Evolutionary conservation across 2,329 filamentous ascomycete genomes (phyloP), one percentile per base, ranked within the genome.

Genomic region (Colletotrichum tropicicola): DNA sequence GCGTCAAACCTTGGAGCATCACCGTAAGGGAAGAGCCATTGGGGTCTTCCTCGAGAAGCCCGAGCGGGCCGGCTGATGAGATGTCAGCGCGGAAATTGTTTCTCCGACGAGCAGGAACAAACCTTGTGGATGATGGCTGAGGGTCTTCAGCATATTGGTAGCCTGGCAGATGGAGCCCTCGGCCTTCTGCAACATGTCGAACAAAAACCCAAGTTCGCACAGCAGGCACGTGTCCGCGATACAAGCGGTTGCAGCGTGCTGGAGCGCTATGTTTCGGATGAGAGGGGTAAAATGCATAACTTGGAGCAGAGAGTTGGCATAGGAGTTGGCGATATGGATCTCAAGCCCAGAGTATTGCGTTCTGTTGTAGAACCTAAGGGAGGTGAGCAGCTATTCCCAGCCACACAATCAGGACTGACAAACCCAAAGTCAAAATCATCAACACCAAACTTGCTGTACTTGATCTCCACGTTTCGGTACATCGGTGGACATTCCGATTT

Each of bases 361-460:
- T 75, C 92, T 94, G 78, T 99, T 99, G 83, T 97, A 99, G 77
- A 93, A 98, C 61, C 93, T 93, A 68, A 4, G 12, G 13, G 8
- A 21, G 17, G 61, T 74, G 25, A 75, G 72, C 43, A n/a, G 51
- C 21, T 1, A 27, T n/a, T 13, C 6, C 12, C 4, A 7, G 25
- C 12, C 19, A 10, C 17, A 10, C 17, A 6, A 13, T 6, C 30
- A 21, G 8, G 19, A n/a, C 28, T 25, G n/a, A 78, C 88, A 72
- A 80, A 93, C 89, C 92, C 91, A 79, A 99, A 99, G 77, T 99
- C 96, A 76, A 99, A 99, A 77, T 99, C 97, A 73, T 98, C 95
- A n/a, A 99, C 94, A 19, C 96, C 96, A 77, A 98, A 99, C 75
- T 94, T 97, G 83, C 95, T 98, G 82, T 98, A 99, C 76, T 98